Conservation (phyloP, 2,329 filamentous ascomycete species). For the Ascochyta fabae region DNA sequence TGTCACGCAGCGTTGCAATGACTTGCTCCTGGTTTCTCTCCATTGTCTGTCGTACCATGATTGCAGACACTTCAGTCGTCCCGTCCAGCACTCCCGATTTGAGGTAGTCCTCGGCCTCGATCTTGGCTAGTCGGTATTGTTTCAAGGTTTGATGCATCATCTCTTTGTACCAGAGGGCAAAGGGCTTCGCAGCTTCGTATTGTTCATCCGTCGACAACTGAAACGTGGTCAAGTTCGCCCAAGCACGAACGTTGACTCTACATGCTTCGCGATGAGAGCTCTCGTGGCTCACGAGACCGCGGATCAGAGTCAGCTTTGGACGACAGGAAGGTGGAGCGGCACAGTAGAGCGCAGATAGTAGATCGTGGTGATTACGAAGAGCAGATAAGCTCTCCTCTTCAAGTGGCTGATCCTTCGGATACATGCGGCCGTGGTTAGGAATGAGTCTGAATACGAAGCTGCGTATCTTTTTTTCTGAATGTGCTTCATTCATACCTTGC, state of each 20-base stretch:
- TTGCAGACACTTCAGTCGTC: slow-evolving; percentile 51
- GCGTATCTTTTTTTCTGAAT: slow-evolving; percentile 61
- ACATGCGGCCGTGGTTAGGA: slow-evolving; percentile 66
- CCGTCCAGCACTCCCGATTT: slow-evolving; percentile 46
- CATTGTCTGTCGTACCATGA: slow-evolving; percentile 60
- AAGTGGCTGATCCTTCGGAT: slow-evolving; percentile 64
- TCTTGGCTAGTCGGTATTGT: slow-evolving; percentile 63
- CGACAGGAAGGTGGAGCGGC: slow-evolving; percentile 60
- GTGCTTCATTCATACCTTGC: slow-evolving; percentile 53
- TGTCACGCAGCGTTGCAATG: slow-evolving; percentile 60
- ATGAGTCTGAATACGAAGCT: slow-evolving; percentile 64
- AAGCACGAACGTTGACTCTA: slow-evolving; percentile 63
- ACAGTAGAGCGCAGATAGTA: slow-evolving; percentile 66
- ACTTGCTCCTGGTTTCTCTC: slow-evolving; percentile 64
- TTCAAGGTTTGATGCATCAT: slow-evolving; percentile 60
- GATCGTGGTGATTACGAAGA: slow-evolving; percentile 66
- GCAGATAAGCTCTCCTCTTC: slow-evolving; percentile 62
- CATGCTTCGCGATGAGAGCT: slow-evolving; percentile 66
- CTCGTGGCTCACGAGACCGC: slow-evolving; percentile 62
- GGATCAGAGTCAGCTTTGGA: slow-evolving; percentile 60
- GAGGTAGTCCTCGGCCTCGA: slow-evolving; percentile 63
- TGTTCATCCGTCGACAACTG: slow-evolving; percentile 62
- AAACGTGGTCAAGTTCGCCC: slow-evolving; percentile 63
- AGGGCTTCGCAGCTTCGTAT: slow-evolving; percentile 52
- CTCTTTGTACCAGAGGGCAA: slow-evolving; percentile 62